Evolutionary conservation across 306 rosid species (phyloP).

Genomic region (Mimosa bimucronata): DNA sequence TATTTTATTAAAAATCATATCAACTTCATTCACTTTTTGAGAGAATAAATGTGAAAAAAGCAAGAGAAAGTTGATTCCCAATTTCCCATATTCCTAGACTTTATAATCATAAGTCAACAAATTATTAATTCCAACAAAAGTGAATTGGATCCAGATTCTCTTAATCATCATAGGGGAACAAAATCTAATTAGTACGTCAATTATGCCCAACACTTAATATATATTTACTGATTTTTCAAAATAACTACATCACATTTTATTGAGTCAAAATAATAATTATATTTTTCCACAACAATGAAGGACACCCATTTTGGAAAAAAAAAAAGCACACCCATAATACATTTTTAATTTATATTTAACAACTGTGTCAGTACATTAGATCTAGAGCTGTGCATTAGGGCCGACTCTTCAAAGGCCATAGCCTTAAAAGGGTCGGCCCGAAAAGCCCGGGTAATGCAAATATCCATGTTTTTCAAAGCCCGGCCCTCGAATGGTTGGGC

Average conservation of each 20-base stretch:
- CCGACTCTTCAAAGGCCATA: too few relatives aligned
- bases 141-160: constrained; percentile 11
- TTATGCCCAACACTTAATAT: background rate
- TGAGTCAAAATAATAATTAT: background rate
- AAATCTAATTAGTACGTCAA: background rate
- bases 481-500: too few relatives aligned
- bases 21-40: constrained; percentile 25
- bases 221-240: background rate
- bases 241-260: background rate
- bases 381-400: too few relatives aligned
- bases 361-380: too few relatives aligned
- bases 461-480: too few relatives aligned
- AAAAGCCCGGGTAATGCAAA: too few relatives aligned
- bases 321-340: too few relatives aligned
- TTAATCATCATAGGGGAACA: background rate
- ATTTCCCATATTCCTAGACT: constrained; percentile 35
- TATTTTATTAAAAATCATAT: constrained; percentile 7
- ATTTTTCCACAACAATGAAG: background rate
- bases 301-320: background rate
- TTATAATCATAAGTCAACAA: constrained; percentile 24
- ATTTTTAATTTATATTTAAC: background rate
- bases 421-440: too few relatives aligned
- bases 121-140: constrained; percentile 41
- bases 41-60: background rate
- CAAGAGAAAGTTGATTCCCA: constrained; percentile 21